Evolutionary conservation across 768 basidiomycete genomes (phyloP).

Genomic region (Hortiboletus campestris): DNA sequence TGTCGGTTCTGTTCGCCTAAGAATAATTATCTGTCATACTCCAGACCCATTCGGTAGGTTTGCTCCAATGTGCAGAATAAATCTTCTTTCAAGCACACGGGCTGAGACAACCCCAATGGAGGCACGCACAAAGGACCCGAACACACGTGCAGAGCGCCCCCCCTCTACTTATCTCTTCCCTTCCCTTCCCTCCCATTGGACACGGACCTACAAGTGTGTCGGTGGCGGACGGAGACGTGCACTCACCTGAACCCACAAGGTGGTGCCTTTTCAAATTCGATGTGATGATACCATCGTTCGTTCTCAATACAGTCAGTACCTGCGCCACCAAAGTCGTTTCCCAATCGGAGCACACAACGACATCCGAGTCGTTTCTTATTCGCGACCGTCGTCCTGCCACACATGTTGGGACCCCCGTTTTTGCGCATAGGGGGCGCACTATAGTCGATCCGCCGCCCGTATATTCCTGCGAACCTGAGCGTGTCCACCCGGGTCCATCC

Average conservation of each 20-base stretch:
- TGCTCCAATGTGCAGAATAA: neutral
- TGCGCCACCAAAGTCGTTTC: neutral
- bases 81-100: neutral
- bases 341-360: neutral
- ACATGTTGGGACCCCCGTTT: no score
- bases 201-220: neutral
- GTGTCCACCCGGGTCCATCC: conserved; percentile 11
- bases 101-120: conserved; percentile 6
- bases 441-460: no score
- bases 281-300: neutral
- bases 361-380: no score
- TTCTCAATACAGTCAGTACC: neutral
- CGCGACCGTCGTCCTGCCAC: no score
- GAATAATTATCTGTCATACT: conserved; percentile 4
- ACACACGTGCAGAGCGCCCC: neutral
- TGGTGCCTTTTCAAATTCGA: conserved; percentile 28
- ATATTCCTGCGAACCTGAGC: conserved; percentile 12
- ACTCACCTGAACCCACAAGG: conserved; percentile 5
- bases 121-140: conserved; percentile 12
- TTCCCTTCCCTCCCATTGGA: neutral
- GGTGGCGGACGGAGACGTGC: neutral
- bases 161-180: neutral
- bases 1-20: conserved; percentile 1
- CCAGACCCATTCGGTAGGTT: conserved; percentile 22
- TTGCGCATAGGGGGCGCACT: neutral